Evolutionary conservation across 2,329 filamentous ascomycete genomes (phyloP), one percentile per base, ranked within the genome.

Genomic region (Venturia effusa): DNA sequence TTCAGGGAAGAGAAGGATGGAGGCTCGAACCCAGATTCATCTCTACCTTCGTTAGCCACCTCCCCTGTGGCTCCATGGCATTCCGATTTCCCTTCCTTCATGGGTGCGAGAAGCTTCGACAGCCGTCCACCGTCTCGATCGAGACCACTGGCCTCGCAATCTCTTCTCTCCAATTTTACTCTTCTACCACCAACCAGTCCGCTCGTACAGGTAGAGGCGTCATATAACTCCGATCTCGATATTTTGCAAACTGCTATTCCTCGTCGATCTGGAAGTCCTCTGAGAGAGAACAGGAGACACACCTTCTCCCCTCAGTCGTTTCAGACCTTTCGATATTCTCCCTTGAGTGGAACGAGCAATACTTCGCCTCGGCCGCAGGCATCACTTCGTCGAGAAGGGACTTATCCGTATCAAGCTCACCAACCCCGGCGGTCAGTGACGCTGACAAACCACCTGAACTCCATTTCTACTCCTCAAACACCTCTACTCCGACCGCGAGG

Each of bases 181-280:
- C 88, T 96, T 66, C 88, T 93, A 75, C 85, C 90, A 2, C 93
- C 94, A 0, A 97, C 94, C 1, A 97, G 92, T 70, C 94, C 94
- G 17, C 79, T 99, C 13, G 92, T 95, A 0, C 87, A 97, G 70
- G 45, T 51, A 27, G 45, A 51, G 30, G 91, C 92, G 51, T 86
- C 91, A 70, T 95, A 88, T 75, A 94, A 92, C 68, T 87, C 90
- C 7, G 90, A 94, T 68, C 71, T 88, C 27, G 86, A 90, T 65
- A 79, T 88, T 59, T 80, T 84, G 1, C 78, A 83, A 67, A 79
- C 64, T 65, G 45, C 45, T 19, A 15, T 43, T 11, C 39, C 24
- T 72, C 72, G 73, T 54, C 66, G 68, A 22, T 77, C 76, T 1
- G 70, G 68, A 65, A 80, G 77, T 65, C 74, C 77, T 19, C 79